Base-by-base conservation (phyloP, 2,329 filamentous ascomycete species). In the Colletotrichum sp. region DNA sequence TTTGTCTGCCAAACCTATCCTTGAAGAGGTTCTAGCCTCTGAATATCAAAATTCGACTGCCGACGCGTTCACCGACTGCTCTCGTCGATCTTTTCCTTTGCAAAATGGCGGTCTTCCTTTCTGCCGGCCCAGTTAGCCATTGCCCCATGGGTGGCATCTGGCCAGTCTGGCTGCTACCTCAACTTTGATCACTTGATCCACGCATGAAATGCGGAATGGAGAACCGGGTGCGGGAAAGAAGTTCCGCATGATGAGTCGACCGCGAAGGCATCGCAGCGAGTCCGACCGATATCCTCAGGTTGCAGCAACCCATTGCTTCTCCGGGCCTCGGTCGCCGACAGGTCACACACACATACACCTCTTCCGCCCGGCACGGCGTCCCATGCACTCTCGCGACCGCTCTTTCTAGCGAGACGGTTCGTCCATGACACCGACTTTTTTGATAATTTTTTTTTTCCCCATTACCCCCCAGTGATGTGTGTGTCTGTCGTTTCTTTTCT, bases 31-130 rank as follows among this genome's bases (percentile, higher is more conserved):
- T 48, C 57, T 69, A 57, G 32, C 59, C 57, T 71, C 48, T 60
- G 71, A 68, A 60, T 65, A 73, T 75, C 73, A 22, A 68, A 73
- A 65, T 65, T 60, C 73, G 64, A 59, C 18, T 71, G 28, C 34
- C 34, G 44, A 68, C 59, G 22, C 44, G 62, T 36, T 60, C 69
- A 44, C 26, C 44, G 55, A 69, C 30, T 57, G 9, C 18, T 68
- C 44, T 36, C 13, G 74, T 36, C 64, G 44, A 73, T 75, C 73
- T 12, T 59, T 34, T n/a, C 57, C n/a, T 15, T 36, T 22, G 44
- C 13, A 18, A 59, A 44, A 36, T 10, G 8, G n/a, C 34, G 24
- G 28, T 28, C 24, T 60, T 48, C 26, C 64, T 59, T 68, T 68
- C 18, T 44, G 36, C 68, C 59, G 30, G 55, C 18, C 22, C 22